These are phyloP conservation scores for Friedmanniomyces simplex DNA, from an alignment of 495 filamentous ascomycete species.

Conservation along the genomic window DNA sequence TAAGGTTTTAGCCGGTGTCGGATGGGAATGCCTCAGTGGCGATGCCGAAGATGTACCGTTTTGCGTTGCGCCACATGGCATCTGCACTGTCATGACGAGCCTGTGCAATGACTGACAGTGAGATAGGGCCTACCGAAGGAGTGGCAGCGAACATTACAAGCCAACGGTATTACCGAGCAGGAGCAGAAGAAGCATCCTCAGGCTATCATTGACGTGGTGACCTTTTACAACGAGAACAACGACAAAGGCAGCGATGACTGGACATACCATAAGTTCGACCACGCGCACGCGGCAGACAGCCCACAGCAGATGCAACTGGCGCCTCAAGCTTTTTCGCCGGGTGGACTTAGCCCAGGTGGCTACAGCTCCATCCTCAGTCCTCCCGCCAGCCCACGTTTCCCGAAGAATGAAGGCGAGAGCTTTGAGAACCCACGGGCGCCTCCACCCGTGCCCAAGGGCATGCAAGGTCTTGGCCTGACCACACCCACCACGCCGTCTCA, in stretches of 20 bases:
- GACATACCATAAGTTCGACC: conserved; percentile 90
- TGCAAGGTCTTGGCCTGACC: conserved; percentile 10
- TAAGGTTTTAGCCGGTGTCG: not conserved
- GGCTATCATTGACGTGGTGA: conserved; percentile 86
- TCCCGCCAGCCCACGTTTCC: conserved; percentile 84
- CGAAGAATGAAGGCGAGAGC: conserved; percentile 79
- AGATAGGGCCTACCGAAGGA: conserved; percentile 83
- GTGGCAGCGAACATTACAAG: conserved; percentile 91
- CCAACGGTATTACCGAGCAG: conserved; percentile 91
- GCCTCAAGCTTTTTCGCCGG: conserved; percentile 21
- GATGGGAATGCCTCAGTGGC: not conserved
- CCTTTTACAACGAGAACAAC: conserved; percentile 89
- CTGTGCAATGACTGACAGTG: conserved; percentile 1
- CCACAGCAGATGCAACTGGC: conserved; percentile 40
- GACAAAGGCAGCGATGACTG: conserved; percentile 71
- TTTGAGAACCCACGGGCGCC: conserved; percentile 95
- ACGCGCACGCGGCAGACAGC: conserved; percentile 41
- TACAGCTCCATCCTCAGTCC: conserved; percentile 64
- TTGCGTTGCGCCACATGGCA: not conserved
- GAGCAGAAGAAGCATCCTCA: conserved; percentile 94
- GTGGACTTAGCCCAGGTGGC: conserved; percentile 34
- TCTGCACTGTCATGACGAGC: not conserved
- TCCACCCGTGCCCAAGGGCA: conserved; percentile 63
- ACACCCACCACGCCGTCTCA: conserved; percentile 38
- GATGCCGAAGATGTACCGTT: not conserved